Evolutionary conservation across 1,284 basidiomycete genomes (phyloP), one percentile per base, ranked within the genome.

Genomic region (Pyrrhoderma lamaoense): DNA sequence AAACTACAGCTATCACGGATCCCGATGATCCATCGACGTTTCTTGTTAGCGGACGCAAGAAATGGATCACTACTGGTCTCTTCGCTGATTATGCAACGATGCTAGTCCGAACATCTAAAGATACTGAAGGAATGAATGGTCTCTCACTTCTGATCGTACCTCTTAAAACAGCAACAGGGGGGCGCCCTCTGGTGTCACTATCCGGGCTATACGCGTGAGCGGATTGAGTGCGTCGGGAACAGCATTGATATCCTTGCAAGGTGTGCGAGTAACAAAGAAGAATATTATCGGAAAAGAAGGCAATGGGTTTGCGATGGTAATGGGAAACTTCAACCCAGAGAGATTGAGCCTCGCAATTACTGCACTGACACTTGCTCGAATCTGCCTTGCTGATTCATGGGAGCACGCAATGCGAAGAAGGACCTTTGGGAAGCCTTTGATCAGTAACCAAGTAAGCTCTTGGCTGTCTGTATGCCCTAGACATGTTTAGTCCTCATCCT

Each of bases 281-380:
- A 59, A 58, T 45, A 48, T 58, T 11, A 52, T 59, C 38, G 58
- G 58, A 5, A 23, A 45, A 23, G 52, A 54, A 25, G 53, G 50
- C 18, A 37, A 47, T 4, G 58, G 58, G 2, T 59, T 59, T 23
- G 25, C 21, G 19, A 51, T 58, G 42, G 50, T 59, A 11, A 58
- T 59, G 57, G 25, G 54, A 4, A 58, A 59, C 45, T 59, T 59
- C 47, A 59, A 59, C 36, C 55, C 54, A 7, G 58, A 59, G 47
- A 51, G 58, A 16, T 49, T 58, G 22, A 25, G 31, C 2, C 31
- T 58, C 11, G 54, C 57, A 5, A 43, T 45, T 13, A 42, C 43
- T 11, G 49, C 53, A 0, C 18, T 58, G 14, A n/a, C 39, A 13
- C 45, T 59, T 4, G 55, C 57, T 3, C 37, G 48, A 19, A 56